These are phyloP conservation scores for Talaromyces piceae DNA, from an alignment of 2,329 filamentous ascomycete genomes.

Conservation along the genomic window DNA sequence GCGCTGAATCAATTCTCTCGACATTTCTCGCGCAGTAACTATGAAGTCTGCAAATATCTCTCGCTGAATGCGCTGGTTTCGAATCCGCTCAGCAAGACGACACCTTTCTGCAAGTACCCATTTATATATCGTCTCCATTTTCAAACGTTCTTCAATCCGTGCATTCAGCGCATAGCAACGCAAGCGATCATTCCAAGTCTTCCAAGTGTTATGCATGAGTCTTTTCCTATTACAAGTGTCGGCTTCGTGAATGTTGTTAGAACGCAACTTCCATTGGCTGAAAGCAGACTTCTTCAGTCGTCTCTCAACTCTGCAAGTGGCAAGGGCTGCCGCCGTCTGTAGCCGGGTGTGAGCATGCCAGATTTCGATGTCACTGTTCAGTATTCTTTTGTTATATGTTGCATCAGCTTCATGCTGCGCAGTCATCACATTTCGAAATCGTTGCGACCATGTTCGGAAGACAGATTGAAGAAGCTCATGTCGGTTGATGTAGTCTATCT, in stretches of 20 bases:
- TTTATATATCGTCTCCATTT: slow-evolving; percentile 51
- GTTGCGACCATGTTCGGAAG: slow-evolving; percentile 30
- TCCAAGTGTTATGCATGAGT: slow-evolving; percentile 51
- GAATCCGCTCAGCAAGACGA: slow-evolving; percentile 32
- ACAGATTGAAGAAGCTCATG: slow-evolving; percentile 20
- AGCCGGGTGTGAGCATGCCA: slow-evolving; percentile 38
- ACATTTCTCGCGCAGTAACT: slow-evolving; percentile 30
- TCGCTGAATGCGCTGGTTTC: slow-evolving; percentile 32
- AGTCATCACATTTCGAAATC: slow-evolving; percentile 20
- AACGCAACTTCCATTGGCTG: slow-evolving; percentile 43
- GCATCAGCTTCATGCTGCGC: slow-evolving; percentile 24
- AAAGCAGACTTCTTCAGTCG: slow-evolving; percentile 43
- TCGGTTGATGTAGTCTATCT: slow-evolving; percentile 28
- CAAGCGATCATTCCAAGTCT: slow-evolving; percentile 55
- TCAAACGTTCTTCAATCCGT: slow-evolving; percentile 49
- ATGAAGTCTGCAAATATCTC: slow-evolving; percentile 34
- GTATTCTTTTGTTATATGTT: slow-evolving; percentile 25
- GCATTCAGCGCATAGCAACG: slow-evolving; percentile 46
- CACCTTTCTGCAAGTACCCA: slow-evolving; percentile 50
- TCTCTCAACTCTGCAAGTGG: slow-evolving; percentile 39
- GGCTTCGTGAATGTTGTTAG: slow-evolving; percentile 41
- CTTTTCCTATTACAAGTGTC: slow-evolving; percentile 44
- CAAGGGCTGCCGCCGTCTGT: slow-evolving; percentile 32
- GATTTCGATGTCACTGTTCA: slow-evolving; percentile 33
- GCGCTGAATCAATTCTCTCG: slow-evolving; percentile 29